These are phyloP conservation scores for Chrysanthemum seticuspe DNA, from an alignment of 129 eudicot genomes.

Conservation along the genomic window DNA sequence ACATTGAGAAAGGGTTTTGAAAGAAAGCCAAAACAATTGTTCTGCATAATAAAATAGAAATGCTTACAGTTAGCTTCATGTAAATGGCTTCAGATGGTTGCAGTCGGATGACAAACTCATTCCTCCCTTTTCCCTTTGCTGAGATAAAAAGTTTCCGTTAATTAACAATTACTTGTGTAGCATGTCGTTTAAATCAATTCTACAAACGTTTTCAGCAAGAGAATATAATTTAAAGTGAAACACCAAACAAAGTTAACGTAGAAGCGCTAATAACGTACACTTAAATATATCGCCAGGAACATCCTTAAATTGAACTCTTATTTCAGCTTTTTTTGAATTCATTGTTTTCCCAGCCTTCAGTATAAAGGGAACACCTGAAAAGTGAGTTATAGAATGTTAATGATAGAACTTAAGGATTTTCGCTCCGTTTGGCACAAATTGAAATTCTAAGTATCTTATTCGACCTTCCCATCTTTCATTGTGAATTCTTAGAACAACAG, in stretches of 20 bases:
- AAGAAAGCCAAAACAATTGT: background rate
- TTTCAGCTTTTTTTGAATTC: slow-evolving; percentile 36
- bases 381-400: slow-evolving; percentile 10
- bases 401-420: background rate
- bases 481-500: slow-evolving; percentile 71
- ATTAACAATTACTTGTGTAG: background rate
- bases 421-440: background rate
- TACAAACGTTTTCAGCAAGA: background rate
- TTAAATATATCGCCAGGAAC: slow-evolving; percentile 35
- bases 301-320: slow-evolving; percentile 34
- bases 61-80: slow-evolving; percentile 50
- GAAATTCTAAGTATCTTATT: background rate
- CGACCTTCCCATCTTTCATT: slow-evolving; percentile 99
- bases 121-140: slow-evolving; percentile 32
- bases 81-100: slow-evolving; percentile 65
- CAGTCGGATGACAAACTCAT: slow-evolving; percentile 35
- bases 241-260: background rate
- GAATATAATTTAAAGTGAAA: background rate
- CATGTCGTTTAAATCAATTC: slow-evolving; percentile 4
- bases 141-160: slow-evolving; percentile 1
- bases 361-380: slow-evolving; percentile 90
- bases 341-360: slow-evolving; percentile 88
- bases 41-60: background rate
- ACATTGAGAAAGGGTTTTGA: background rate
- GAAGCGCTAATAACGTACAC: slow-evolving; percentile 14